Percentiles rank a stretch among this genome's conserved stretches.
These are phyloP conservation scores for Neurospora discreta DNA, from an alignment of 495 filamentous ascomycete genomes.

Conservation along the genomic window DNA sequence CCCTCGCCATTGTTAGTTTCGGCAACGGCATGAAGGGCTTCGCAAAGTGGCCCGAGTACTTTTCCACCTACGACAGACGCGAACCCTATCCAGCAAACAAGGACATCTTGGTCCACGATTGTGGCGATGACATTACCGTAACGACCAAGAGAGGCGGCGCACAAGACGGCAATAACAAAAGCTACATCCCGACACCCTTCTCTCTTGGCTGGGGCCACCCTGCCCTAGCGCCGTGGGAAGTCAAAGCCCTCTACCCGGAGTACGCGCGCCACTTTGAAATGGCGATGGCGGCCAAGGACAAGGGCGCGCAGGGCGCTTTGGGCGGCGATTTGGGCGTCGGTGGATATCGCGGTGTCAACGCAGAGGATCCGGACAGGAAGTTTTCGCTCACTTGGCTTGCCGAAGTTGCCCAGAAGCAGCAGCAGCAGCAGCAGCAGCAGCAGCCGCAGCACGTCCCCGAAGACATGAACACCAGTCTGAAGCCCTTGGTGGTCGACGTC, in stretches of 20 bases:
- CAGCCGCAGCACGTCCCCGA: too few relatives aligned
- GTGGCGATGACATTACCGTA: not conserved
- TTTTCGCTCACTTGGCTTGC: not conserved
- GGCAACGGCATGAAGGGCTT: constrained; percentile 19
- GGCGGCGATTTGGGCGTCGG: constrained; percentile 8
- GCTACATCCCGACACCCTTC: constrained; percentile 10
- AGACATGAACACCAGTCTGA: not conserved
- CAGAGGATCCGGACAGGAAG: not conserved
- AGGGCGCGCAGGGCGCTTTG: constrained; percentile 1
- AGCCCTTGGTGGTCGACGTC: constrained; percentile 35
- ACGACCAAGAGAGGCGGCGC: not conserved
- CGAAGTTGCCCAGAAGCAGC: not conserved
- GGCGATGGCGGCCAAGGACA: constrained; percentile 11
- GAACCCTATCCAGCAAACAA: constrained; percentile 3
- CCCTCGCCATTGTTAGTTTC: constrained; percentile 10
- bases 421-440: not conserved
- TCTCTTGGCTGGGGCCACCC: constrained; percentile 19
- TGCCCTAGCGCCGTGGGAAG: constrained; percentile 17
- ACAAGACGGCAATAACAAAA: not conserved
- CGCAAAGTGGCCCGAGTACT: constrained; percentile 18
- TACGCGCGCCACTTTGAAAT: constrained; percentile 11
- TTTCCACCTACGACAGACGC: constrained; percentile 10
- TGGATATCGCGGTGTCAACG: not conserved
- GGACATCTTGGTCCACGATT: not conserved
- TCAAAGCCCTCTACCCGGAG: constrained; percentile 16